A percentile compares a stretch with the other conserved stretches of the same genome.
Evolutionary conservation across 129 eudicot species (phyloP).

Genomic region (Artemisia annua): DNA sequence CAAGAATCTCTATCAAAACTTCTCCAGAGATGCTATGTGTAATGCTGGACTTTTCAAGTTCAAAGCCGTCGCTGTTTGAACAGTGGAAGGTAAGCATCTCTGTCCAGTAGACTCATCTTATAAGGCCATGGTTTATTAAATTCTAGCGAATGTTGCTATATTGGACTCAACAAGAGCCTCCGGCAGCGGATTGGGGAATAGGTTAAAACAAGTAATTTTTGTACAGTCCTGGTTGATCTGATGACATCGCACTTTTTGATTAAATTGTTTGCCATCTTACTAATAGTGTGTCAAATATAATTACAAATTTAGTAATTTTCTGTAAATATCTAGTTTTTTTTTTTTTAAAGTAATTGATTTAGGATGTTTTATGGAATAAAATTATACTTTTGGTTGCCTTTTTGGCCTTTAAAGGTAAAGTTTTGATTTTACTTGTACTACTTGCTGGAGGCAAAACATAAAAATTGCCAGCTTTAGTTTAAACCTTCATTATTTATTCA

Average conservation of each 20-base stretch:
- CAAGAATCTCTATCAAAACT: constrained; percentile 62
- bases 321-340: not conserved
- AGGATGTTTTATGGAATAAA: constrained; percentile 4
- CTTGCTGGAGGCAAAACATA: not conserved
- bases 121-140: not conserved
- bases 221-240: not conserved
- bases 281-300: not conserved
- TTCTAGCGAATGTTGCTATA: not conserved
- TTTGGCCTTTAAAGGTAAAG: not conserved
- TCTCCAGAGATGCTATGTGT: constrained; percentile 67
- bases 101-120: not conserved
- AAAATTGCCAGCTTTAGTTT: not conserved
- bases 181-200: not conserved
- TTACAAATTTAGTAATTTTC: not conserved
- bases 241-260: not conserved
- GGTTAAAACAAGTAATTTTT: constrained; percentile 3
- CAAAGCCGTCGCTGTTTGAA: constrained; percentile 48
- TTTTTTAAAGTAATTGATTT: not conserved
- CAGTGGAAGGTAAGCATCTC: constrained; percentile 59
- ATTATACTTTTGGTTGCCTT: not conserved
- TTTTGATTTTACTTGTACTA: not conserved
- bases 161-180: not conserved
- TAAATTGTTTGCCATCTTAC: not conserved
- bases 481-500: not conserved
- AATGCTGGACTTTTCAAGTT: constrained; percentile 63